Percentiles rank a stretch among this genome's conserved stretches.
Conservation (phyloP, 805 yeast species). For the Barnettozyma sp. region DNA sequence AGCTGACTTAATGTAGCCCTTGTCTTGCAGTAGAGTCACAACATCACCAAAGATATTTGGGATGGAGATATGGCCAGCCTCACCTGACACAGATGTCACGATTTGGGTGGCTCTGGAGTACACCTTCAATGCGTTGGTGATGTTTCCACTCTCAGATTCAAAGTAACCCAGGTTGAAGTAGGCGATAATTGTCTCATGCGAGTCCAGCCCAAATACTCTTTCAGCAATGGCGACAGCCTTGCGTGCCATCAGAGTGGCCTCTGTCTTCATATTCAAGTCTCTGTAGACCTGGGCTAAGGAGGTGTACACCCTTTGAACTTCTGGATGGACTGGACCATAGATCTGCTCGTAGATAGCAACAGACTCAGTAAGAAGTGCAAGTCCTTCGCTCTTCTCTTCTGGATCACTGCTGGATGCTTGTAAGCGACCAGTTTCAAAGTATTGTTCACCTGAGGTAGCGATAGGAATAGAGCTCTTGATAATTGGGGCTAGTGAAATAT, state of each 20-base stretch:
- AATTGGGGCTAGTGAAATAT: conserved; percentile 69
- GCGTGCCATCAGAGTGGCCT: conserved; percentile 60
- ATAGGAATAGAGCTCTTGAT: conserved; percentile 64
- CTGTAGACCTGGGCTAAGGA: conserved; percentile 60
- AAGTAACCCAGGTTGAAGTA: conserved; percentile 67
- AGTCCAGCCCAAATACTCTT: conserved; percentile 75
- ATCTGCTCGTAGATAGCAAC: conserved; percentile 72
- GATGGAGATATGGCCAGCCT: conserved; percentile 60
- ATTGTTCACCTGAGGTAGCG: conserved; percentile 65
- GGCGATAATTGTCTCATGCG: conserved; percentile 65
- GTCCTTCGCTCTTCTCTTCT: conserved; percentile 46
- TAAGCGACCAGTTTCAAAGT: conserved; percentile 55
- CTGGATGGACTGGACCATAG: conserved; percentile 73
- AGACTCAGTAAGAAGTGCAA: conserved; percentile 61
- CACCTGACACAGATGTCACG: conserved; percentile 49
- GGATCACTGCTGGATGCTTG: conserved; percentile 14
- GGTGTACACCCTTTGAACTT: conserved; percentile 64
- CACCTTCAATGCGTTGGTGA: conserved; percentile 54
- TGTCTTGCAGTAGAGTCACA: conserved; percentile 50
- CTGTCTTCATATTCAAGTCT: conserved; percentile 47
- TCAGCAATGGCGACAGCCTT: conserved; percentile 69
- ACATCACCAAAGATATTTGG: conserved; percentile 57
- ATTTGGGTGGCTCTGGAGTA: conserved; percentile 52
- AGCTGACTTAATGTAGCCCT: conserved; percentile 42
- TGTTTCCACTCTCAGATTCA: conserved; percentile 56